phyloP scores from a whole-genome alignment of 371 early-diverging fungal species.

The Dentiscutata heterogama region DNA sequence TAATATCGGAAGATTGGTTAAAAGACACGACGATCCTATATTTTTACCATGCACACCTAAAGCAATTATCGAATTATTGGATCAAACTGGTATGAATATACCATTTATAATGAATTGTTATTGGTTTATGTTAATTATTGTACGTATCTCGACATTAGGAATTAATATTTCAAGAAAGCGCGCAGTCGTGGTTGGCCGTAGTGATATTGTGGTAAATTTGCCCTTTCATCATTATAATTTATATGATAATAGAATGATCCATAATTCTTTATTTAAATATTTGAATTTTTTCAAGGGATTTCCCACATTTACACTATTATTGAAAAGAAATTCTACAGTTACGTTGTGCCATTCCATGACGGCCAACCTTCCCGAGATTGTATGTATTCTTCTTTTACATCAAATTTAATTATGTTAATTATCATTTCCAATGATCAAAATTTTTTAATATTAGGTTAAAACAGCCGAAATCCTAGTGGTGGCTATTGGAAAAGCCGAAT shows the following conservation, averaged over 20 bases:
- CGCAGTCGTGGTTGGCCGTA: slow-evolving; percentile 93
- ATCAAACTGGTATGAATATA: slow-evolving; percentile 57
- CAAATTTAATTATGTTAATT: slow-evolving; percentile 1
- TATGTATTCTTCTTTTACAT: slow-evolving; percentile 51
- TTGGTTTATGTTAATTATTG: slow-evolving; percentile 16
- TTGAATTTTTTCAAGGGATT: slow-evolving; percentile 65
- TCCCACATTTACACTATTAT: slow-evolving; percentile 88
- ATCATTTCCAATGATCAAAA: neutral
- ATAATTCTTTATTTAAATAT: neutral
- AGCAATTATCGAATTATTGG: slow-evolving; percentile 88
- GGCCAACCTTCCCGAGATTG: slow-evolving; percentile 72
- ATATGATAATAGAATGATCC: neutral
- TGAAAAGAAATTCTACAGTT: slow-evolving; percentile 85
- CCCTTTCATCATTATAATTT: neutral
- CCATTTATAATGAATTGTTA: neutral
- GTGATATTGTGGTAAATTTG: slow-evolving; percentile 82
- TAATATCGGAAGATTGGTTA: slow-evolving; percentile 92
- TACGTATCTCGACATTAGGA: slow-evolving; percentile 48
- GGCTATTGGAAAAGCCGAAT: slow-evolving; percentile 84
- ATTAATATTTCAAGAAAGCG: slow-evolving; percentile 80
- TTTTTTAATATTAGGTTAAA: slow-evolving; percentile 55
- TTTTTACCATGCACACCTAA: slow-evolving; percentile 96
- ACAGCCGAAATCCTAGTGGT: slow-evolving; percentile 90
- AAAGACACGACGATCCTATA: slow-evolving; percentile 76
- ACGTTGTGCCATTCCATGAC: slow-evolving; percentile 93